Evolutionary conservation across 2,329 filamentous ascomycete species (phyloP), one percentile per base, ranked within the genome.

Genomic region (Apiospora arundinis): DNA sequence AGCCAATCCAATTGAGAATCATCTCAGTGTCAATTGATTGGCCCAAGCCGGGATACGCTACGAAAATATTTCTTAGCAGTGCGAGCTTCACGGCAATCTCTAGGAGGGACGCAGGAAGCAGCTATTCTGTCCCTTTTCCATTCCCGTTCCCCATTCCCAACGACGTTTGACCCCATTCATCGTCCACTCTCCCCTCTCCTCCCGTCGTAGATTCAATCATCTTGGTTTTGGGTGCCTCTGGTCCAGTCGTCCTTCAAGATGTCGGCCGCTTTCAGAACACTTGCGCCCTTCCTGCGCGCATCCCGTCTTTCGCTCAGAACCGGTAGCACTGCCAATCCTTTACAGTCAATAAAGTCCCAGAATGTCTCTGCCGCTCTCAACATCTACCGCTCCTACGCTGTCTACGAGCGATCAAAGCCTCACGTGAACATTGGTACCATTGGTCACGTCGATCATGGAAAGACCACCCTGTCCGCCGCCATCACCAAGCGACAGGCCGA

Each of bases 381-480:
- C 84, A 84, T 92, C 79, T 88, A 89, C 81, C 87, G 90, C 77
- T 87, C 86, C 80, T 92, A 92, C 77, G 90, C 90, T 73, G 87
- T 88, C 71, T 99, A 93, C 82, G 91, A 97, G 89, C 92, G 96
- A 81, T 91, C 88, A 81, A 99, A 99, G 90, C 96, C 96, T 72
- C 96, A 99, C 84, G 95, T 99, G 76, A 99, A 99, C 87, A 96
- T 99, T 81, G 96, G 96, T 93, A 99, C 96, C 78, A 99, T 99
- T 86, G 96, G 96, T 79, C 96, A 99, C 88, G 96, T 99, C 85
- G 96, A 99, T 90, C 95, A 99, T 87, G 95, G 95, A 88, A 99
- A 99, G 96, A 99, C 96, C 72, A 99, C 96, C 74, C 91, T 99
- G 82, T 98, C 96, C 78, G 96, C 96, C 75, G 96, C 96, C 81